Evolutionary conservation across 2,329 filamentous ascomycete genomes (phyloP), one percentile per base, ranked within the genome.

Genomic region (Ilyonectria robusta): DNA sequence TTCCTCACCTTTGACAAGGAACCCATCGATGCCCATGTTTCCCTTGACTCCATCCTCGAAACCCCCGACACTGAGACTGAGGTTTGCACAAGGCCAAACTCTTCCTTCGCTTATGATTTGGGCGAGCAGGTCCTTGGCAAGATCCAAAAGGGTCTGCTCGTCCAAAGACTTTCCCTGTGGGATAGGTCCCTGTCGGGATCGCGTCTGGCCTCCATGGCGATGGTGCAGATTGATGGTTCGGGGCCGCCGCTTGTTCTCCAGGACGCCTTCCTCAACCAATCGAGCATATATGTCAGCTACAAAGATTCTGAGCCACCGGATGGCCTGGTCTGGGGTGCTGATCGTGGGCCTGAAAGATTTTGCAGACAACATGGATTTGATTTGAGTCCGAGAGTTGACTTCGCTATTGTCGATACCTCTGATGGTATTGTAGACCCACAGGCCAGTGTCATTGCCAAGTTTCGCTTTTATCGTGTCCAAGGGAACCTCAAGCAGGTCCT

Each of bases 321-420:
- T 84, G 1, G 92, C 95, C 78, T 97, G 93, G 23, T 96, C 94
- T 19, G 89, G 83, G 2, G 86, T 92, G 72, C 90, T 93, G 77
- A 98, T 95, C 62, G 87, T 90, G 0, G 96, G 96, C 29, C 93
- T 88, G 76, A 99, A 99, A 0, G 94, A 97, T 78, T 99, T 99
- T 21, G 96, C 95, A 1, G 94, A 98, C 15, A 98, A 85, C 95
- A 99, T 98, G 17, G 93, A 96, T 79, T 98, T 98, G 83, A 98
- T 97, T 76, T 96, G 93, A 1, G 94, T 97, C 58, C 95, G 87
- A 31, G 94, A 89, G 76, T 94, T 98, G 71, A 99, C 94, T 80
- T 98, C 95, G 74, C 92, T 96, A 56, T 85, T 84, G 79, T 99
- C 96, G 67, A 95, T 89, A 1, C 96, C 96, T 11, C 96, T 90